phyloP scores from a whole-genome alignment of 495 filamentous ascomycete genomes.

The Acidiella bohemica region DNA sequence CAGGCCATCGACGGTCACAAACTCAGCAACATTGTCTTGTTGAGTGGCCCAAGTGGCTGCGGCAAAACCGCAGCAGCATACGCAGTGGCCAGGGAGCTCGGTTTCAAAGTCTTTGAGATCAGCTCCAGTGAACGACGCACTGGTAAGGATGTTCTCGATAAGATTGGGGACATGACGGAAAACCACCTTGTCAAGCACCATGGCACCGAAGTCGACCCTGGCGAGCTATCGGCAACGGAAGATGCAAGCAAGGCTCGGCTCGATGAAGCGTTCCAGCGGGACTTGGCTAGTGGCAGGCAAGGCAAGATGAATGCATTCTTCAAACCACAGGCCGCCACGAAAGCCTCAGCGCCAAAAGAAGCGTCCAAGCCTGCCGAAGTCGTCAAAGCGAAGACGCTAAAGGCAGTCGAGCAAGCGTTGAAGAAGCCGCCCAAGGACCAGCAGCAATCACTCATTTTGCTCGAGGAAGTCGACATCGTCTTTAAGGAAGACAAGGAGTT shows the following conservation, averaged over 20 bases:
- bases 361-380: neutral
- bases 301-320: slow-evolving; percentile 75
- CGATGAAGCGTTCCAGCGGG: slow-evolving; percentile 27
- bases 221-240: slow-evolving; percentile 22
- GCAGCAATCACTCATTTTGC: slow-evolving; percentile 85
- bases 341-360: slow-evolving; percentile 11
- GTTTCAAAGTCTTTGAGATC: slow-evolving; percentile 91
- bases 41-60: slow-evolving; percentile 82
- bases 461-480: slow-evolving; percentile 88
- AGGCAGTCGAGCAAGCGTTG: slow-evolving; percentile 9
- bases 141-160: slow-evolving; percentile 82
- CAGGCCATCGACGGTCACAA: slow-evolving; percentile 37
- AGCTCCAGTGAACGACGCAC: slow-evolving; percentile 69
- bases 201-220: slow-evolving; percentile 11
- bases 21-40: slow-evolving; percentile 50
- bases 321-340: slow-evolving; percentile 30
- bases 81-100: slow-evolving; percentile 89
- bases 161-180: slow-evolving; percentile 87
- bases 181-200: slow-evolving; percentile 74
- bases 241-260: slow-evolving; percentile 10
- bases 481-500: slow-evolving; percentile 94
- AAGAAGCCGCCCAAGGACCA: slow-evolving; percentile 38
- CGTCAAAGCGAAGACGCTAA: slow-evolving; percentile 11
- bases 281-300: slow-evolving; percentile 55
- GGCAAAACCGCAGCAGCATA: slow-evolving; percentile 91